Conservation (phyloP, 768 basidiomycete species). For the Gautieria morchelliformis region DNA sequence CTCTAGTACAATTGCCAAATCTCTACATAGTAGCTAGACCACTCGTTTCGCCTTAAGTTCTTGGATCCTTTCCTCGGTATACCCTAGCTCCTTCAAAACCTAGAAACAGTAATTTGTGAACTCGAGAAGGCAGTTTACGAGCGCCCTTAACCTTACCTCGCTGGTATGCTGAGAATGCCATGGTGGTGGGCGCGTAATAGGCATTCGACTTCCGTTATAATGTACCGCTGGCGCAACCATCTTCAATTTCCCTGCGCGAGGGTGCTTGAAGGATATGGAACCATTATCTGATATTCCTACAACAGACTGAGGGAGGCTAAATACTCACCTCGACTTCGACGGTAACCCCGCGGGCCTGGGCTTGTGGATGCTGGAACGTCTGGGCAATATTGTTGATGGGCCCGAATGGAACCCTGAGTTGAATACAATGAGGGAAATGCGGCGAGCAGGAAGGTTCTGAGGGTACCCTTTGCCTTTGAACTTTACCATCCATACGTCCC, state of each 20-base stretch:
- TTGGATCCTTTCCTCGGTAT: conserved; percentile 29
- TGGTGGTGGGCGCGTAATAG: conserved; percentile 69
- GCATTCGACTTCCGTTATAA: conserved; percentile 75
- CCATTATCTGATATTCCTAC: conserved; percentile 4
- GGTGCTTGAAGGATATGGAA: conserved; percentile 35
- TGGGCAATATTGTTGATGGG: conserved; percentile 89
- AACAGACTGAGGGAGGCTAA: neutral
- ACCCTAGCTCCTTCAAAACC: conserved; percentile 35
- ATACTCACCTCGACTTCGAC: conserved; percentile 67
- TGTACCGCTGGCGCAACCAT: conserved; percentile 73
- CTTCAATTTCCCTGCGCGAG: conserved; percentile 66
- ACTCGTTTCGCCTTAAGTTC: conserved; percentile 33
- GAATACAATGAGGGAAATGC: conserved; percentile 7
- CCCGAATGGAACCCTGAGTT: conserved; percentile 63
- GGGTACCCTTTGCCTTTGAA: conserved; percentile 72
- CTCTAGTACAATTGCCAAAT: neutral
- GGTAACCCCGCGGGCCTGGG: conserved; percentile 62
- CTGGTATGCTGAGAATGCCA: conserved; percentile 78
- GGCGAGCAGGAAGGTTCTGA: neutral
- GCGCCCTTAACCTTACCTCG: conserved; percentile 40
- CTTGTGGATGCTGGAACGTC: conserved; percentile 86
- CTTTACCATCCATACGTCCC: conserved; percentile 65
- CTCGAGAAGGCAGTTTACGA: conserved; percentile 14
- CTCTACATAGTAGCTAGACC: conserved; percentile 20
- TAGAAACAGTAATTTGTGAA: conserved; percentile 22